Base-by-base conservation (phyloP, 2,329 filamentous ascomycete species). In the Cryphonectria parasitica region DNA sequence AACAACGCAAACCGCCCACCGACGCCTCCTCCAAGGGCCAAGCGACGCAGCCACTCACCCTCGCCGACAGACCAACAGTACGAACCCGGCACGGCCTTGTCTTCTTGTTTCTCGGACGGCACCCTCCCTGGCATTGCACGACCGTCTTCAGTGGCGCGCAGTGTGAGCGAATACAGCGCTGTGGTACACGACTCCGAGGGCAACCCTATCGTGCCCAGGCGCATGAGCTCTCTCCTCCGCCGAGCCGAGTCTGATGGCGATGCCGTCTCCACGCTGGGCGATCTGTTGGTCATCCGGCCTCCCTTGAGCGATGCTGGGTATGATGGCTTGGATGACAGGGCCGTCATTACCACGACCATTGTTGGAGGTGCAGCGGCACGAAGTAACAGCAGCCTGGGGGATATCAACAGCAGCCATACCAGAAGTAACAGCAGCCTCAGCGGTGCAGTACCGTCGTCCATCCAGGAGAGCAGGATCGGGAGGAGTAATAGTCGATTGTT, bases 1-100 rank as follows among this genome's bases (percentile, higher is more conserved):
- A 31, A 52, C n/a, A 45, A 31, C 25, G 63, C 75, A 1, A 69
- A 64, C n/a, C 74, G 71, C 7, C 71, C 77, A 11, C 77, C 78
- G 0, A 77, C 77, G 2, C 75, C 77, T 28, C 77, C 78, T 7
- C 77, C 76, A 3, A 75, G 75, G 36, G 75, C 77, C 0, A 60
- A 70, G 1, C 74, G 74, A 2, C 69, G 75, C 31, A 66, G 67
- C 56, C 62, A 72, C 31, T 72, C 71, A 4, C 34, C 61, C 45
- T 13, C 31, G 7, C 25, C 41, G 28, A 22, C 25, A 13, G 15
- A 49, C 41, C 28, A 25, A 8, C 22, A 34, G 8, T 28, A 39
- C 19, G 19, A 66, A n/a, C 22, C 31, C 5, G 39, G 41, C 56
- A 45, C 68, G 2, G 54, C 62, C 1, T 39, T 68, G 8, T 66